Conservation (phyloP, 208 protist genomes). For the Crithidia expoeki region DNA sequence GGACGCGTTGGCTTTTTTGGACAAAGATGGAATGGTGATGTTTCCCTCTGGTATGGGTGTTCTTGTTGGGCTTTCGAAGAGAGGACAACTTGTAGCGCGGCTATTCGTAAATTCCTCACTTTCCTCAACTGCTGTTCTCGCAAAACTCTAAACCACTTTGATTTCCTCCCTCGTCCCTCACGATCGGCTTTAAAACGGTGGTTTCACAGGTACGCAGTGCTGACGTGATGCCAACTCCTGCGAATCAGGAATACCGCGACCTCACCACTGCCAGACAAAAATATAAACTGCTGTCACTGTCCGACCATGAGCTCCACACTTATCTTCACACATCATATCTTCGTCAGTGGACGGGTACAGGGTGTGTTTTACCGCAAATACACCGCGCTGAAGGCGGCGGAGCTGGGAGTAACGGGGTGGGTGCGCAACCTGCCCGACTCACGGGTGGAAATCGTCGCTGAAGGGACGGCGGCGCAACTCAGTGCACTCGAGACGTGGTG, state of each 20-base stretch:
- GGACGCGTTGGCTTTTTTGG: too few relatives aligned
- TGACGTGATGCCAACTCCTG: too few relatives aligned
- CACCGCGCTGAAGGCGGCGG: conserved; percentile 48
- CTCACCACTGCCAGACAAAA: too few relatives aligned
- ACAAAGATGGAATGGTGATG: too few relatives aligned
- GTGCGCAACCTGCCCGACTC: conserved; percentile 82
- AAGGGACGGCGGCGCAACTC: conserved; percentile 57
- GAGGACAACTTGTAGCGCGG: too few relatives aligned
- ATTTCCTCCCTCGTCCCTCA: too few relatives aligned
- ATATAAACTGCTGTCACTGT: background rate
- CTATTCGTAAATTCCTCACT: too few relatives aligned
- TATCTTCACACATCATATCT: conserved; percentile 47
- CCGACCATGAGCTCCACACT: background rate
- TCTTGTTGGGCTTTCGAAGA: too few relatives aligned
- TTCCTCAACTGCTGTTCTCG: too few relatives aligned
- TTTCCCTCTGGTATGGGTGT: too few relatives aligned
- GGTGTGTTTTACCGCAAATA: conserved; percentile 91
- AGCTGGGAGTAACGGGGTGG: conserved; percentile 74
- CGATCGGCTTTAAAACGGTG: background rate
- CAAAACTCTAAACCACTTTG: too few relatives aligned
- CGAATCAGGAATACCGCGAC: too few relatives aligned
- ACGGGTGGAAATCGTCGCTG: conserved; percentile 75
- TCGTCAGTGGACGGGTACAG: conserved; percentile 85
- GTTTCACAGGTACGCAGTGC: background rate
- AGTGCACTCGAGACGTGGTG: conserved; percentile 70